Conservation (phyloP, 768 basidiomycete species). For the Panus rudis region DNA sequence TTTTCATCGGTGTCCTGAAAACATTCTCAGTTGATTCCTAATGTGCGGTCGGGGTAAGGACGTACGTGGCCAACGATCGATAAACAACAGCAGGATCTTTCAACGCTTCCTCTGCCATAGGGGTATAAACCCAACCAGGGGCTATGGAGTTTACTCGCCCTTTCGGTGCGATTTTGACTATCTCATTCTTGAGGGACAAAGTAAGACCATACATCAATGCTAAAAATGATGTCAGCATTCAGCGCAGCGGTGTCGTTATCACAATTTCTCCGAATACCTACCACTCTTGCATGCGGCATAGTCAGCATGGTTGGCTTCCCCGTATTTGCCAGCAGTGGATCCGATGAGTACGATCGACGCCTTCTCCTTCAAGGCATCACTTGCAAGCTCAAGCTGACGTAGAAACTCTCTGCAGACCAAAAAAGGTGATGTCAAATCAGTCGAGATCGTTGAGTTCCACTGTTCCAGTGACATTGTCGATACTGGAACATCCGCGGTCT, state of each 20-base stretch:
- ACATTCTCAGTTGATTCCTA: not conserved
- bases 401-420: slow-evolving; percentile 61
- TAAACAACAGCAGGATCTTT: slow-evolving; percentile 49
- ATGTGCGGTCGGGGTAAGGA: slow-evolving; percentile 3
- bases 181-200: slow-evolving; percentile 70
- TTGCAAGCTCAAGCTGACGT: slow-evolving; percentile 31
- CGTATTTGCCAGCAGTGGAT: slow-evolving; percentile 66
- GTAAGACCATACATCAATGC: slow-evolving; percentile 71
- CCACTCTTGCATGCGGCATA: slow-evolving; percentile 66
- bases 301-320: slow-evolving; percentile 61
- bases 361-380: slow-evolving; percentile 37
- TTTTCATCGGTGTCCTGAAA: slow-evolving; percentile 60
- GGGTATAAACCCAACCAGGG: slow-evolving; percentile 50
- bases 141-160: slow-evolving; percentile 67
- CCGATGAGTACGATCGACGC: slow-evolving; percentile 62
- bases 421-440: slow-evolving; percentile 64
- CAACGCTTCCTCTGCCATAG: slow-evolving; percentile 53
- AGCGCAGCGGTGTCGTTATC: no score
- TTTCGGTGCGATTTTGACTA: slow-evolving; percentile 64
- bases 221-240: slow-evolving; percentile 16
- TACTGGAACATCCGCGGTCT: slow-evolving; percentile 39
- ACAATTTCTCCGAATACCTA: slow-evolving; percentile 24
- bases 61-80: slow-evolving; percentile 62
- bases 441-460: slow-evolving; percentile 55
- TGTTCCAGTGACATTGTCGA: slow-evolving; percentile 52